Evolutionary conservation across 805 yeast species (phyloP).

Genomic region (Myxozyma lipomycoides): DNA sequence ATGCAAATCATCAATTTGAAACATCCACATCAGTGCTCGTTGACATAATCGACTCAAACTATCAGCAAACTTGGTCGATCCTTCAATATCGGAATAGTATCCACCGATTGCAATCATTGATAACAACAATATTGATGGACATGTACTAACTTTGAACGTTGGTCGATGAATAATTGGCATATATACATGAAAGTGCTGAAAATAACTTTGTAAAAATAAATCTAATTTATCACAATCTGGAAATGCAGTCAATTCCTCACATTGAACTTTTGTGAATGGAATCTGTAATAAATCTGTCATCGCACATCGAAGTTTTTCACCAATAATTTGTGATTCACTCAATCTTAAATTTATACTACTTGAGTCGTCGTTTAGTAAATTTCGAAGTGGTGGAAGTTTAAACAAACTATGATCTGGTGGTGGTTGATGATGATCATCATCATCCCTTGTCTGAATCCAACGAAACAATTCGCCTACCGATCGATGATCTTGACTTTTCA

Average conservation of each 20-base stretch:
- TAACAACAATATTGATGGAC: conserved; percentile 25
- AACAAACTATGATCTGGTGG: no score
- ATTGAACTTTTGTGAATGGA: no score
- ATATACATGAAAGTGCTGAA: conserved; percentile 24
- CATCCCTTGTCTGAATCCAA: no score
- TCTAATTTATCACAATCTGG: conserved; percentile 26
- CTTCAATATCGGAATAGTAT: conserved; percentile 26
- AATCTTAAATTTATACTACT: no score
- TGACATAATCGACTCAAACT: conserved; percentile 27
- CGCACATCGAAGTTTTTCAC: background rate
- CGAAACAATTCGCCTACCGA: no score
- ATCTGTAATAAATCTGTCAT: background rate
- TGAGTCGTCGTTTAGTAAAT: no score
- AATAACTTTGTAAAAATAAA: conserved; percentile 25
- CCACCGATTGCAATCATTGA: conserved; percentile 30
- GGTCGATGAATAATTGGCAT: conserved; percentile 28
- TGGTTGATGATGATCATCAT: no score
- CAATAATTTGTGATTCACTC: no score
- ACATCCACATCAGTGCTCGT: conserved; percentile 24
- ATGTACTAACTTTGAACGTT: conserved; percentile 16
- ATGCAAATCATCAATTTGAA: conserved; percentile 16
- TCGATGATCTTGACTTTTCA: no score
- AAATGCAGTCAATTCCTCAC: conserved; percentile 20
- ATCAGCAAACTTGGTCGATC: conserved; percentile 28
- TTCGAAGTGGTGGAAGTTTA: no score